A percentile compares a stretch with the other conserved stretches of the same genome.
phyloP scores from a whole-genome alignment of 495 filamentous ascomycete genomes.

The Bombardia bombarda region DNA sequence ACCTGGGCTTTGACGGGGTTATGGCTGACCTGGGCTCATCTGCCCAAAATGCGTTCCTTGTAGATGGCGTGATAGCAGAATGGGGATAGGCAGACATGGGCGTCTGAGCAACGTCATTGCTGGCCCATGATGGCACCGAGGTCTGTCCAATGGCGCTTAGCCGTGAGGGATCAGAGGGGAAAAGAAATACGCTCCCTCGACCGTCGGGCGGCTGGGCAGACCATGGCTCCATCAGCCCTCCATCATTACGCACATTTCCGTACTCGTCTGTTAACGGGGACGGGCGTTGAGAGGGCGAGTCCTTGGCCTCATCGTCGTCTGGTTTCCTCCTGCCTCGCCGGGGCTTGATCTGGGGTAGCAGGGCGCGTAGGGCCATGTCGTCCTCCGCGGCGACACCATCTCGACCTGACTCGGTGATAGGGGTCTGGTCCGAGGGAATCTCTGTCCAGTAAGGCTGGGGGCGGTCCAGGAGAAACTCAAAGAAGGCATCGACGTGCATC shows the following conservation, averaged over 20 bases:
- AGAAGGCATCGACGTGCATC: constrained; percentile 96
- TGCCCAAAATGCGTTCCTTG: constrained; percentile 19
- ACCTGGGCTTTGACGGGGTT: constrained; percentile 58
- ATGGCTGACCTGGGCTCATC: constrained; percentile 65
- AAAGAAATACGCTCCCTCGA: constrained; percentile 27
- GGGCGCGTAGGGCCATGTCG: constrained; percentile 81
- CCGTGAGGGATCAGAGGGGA: constrained; percentile 21
- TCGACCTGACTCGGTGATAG: constrained; percentile 52
- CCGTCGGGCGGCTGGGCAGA: constrained; percentile 44
- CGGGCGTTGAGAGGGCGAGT: constrained; percentile 54
- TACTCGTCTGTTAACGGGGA: constrained; percentile 57
- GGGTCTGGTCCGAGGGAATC: constrained; percentile 60
- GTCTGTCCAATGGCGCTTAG: constrained; percentile 12
- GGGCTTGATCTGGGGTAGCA: constrained; percentile 84
- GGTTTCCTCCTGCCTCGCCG: constrained; percentile 80
- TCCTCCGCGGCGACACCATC: constrained; percentile 89
- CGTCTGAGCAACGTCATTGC: constrained; percentile 36
- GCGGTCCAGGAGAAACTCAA: constrained; percentile 80
- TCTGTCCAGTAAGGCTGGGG: constrained; percentile 78
- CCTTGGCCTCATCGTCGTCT: constrained; percentile 61
- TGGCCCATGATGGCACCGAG: constrained; percentile 7
- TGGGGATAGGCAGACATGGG: constrained; percentile 34
- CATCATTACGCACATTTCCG: constrained; percentile 27
- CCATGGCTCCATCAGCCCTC: constrained; percentile 36
- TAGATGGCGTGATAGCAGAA: constrained; percentile 24